Evolutionary conservation across 2,329 filamentous ascomycete species (phyloP), one percentile per base, ranked within the genome.

Genomic region (Setomelanomma holmii): DNA sequence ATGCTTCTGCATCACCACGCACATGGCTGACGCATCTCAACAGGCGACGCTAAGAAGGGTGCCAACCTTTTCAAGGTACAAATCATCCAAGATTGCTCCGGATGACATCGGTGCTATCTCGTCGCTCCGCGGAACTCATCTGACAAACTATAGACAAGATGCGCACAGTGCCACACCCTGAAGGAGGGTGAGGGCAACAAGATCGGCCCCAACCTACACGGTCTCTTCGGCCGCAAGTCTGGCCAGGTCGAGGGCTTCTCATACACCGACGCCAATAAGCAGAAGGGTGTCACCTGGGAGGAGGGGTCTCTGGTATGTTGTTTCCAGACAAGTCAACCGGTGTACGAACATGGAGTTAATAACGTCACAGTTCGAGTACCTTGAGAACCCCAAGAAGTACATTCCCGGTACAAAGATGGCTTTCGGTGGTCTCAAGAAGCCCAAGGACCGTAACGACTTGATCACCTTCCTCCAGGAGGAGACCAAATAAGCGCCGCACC

Each of bases 361-460:
- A 35, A 35, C 27, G 42, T 11, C 24, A 42, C 70, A 93, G 90
- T 98, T 96, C 82, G 86, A 88, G 67, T 99, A 99, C 88, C 93
- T 99, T 75, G 95, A 99, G 87, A 98, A 98, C 89, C 95, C 95
- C 83, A 99, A 99, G 89, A 98, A 98, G 87, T 99, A 93, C 88
- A 97, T 99, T 66, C 95, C 95, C 69, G 95, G 95, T 71, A 99
- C 95, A 84, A 99, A 98, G 91, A 99, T 99, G 95, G 95, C 95
- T 73, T 99, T 98, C 78, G 95, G 95, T 83, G 95, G 95, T 80
- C 87, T 99, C 76, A 99, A 99, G 93, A 99, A 99, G 91, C 86
- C 87, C 77, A 98, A 98, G 90, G 95, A 98, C 84, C 87, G 95
- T 79, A 96, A 98, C 80, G 93, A 99, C 81, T 85, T 99, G 74